Evolutionary conservation across 495 filamentous ascomycete genomes (phyloP).

Genomic region (Aspergillus heteromorphus): DNA sequence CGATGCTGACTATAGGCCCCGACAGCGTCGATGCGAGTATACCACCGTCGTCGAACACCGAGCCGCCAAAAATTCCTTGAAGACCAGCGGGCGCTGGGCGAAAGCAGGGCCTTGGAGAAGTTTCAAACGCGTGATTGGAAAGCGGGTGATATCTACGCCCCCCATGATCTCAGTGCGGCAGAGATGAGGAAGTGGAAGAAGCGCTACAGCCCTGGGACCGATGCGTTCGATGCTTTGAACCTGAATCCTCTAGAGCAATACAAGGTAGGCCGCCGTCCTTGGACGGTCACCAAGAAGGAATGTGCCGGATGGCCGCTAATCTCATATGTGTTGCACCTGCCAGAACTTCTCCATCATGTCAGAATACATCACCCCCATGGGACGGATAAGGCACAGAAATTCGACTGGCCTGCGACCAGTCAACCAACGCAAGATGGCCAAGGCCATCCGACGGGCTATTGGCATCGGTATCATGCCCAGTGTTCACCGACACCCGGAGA

Average conservation of each 20-base stretch:
- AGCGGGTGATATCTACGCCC: conserved; percentile 80
- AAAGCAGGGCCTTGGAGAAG: conserved; percentile 33
- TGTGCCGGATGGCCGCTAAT: not conserved
- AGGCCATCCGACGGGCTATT: conserved; percentile 81
- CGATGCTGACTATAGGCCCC: conserved; percentile 2
- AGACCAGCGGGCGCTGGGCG: conserved; percentile 34
- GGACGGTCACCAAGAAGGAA: not conserved
- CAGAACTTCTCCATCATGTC: conserved; percentile 93
- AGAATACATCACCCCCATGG: conserved; percentile 79
- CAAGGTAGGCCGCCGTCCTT: conserved; percentile 50
- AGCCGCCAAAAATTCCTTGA: conserved; percentile 34
- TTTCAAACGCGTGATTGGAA: conserved; percentile 54
- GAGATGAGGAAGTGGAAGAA: conserved; percentile 69
- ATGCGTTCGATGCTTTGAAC: conserved; percentile 76
- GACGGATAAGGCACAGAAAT: conserved; percentile 69
- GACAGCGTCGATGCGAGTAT: conserved; percentile 13
- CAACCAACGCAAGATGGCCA: conserved; percentile 89
- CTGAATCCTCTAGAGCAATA: conserved; percentile 81
- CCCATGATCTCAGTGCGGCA: conserved; percentile 70
- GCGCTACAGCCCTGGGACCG: conserved; percentile 44
- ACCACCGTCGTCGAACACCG: conserved; percentile 22
- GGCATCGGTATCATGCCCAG: conserved; percentile 89
- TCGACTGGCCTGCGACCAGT: conserved; percentile 77
- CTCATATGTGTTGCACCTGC: not conserved
- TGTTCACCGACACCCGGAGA: conserved; percentile 88